phyloP scores from a whole-genome alignment of 441 rosid genomes.

The Gossypium gossypioides region DNA sequence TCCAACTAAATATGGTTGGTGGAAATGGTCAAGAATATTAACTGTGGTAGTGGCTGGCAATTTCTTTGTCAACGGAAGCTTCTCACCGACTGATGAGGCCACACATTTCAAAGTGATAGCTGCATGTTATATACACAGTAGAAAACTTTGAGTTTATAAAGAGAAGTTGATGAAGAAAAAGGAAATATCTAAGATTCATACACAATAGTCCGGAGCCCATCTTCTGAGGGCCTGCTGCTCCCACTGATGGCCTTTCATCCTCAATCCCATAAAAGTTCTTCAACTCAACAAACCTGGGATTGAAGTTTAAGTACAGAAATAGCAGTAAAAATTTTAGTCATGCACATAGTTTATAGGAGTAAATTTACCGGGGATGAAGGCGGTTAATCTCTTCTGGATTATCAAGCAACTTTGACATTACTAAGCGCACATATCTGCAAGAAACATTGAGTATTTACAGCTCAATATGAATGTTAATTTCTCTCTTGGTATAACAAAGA shows the following conservation, averaged over 20 bases:
- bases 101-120: constrained; percentile 73
- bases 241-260: constrained; percentile 51
- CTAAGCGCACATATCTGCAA: constrained; percentile 68
- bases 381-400: constrained; percentile 43
- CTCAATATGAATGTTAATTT: background rate
- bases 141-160: background rate
- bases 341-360: constrained; percentile 6
- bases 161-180: background rate
- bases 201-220: constrained; percentile 74
- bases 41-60: constrained; percentile 79
- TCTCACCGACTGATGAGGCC: constrained; percentile 77
- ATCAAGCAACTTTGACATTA: constrained; percentile 52
- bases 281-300: constrained; percentile 66
- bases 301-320: constrained; percentile 14
- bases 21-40: constrained; percentile 17
- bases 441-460: constrained; percentile 3
- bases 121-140: constrained; percentile 28
- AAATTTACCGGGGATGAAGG: constrained; percentile 71
- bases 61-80: constrained; percentile 60
- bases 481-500: background rate
- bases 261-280: constrained; percentile 66
- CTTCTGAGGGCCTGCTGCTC: constrained; percentile 58
- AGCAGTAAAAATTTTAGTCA: background rate
- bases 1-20: background rate
- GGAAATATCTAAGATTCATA: constrained; percentile 24